Evolutionary conservation across 2,329 filamentous ascomycete genomes (phyloP).

Genomic region (Colletotrichum navitas): DNA sequence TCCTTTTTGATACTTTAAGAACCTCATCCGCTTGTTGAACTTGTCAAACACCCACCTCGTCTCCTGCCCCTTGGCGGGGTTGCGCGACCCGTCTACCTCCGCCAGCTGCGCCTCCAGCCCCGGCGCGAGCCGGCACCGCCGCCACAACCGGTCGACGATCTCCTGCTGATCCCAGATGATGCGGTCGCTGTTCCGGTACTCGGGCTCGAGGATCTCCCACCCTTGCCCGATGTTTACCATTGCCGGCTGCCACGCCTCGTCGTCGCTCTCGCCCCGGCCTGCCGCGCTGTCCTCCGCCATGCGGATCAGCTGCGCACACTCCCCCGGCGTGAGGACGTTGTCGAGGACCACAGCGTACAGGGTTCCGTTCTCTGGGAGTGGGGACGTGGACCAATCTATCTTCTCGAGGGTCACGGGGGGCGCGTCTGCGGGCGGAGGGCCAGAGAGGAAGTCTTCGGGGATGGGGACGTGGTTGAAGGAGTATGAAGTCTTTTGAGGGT

Average conservation of each 20-base stretch:
- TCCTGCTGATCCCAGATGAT: slow-evolving; percentile 80
- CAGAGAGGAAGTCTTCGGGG: slow-evolving; percentile 60
- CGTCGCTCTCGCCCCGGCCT: slow-evolving; percentile 47
- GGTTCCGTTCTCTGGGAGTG: slow-evolving; percentile 64
- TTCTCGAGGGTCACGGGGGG: slow-evolving; percentile 55
- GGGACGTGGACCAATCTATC: slow-evolving; percentile 65
- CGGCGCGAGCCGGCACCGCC: slow-evolving; percentile 62
- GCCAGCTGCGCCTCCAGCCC: slow-evolving; percentile 58
- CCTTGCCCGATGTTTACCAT: slow-evolving; percentile 76
- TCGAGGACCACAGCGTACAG: slow-evolving; percentile 71
- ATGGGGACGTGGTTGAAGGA: slow-evolving; percentile 50
- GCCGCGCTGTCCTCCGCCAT: slow-evolving; percentile 67
- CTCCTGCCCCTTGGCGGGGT: slow-evolving; percentile 14
- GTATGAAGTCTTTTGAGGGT: slow-evolving; percentile 46
- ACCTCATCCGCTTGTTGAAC: slow-evolving; percentile 80
- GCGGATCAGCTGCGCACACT: slow-evolving; percentile 69
- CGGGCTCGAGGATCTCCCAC: slow-evolving; percentile 66
- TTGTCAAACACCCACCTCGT: slow-evolving; percentile 59
- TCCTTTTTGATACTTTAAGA: slow-evolving; percentile 77
- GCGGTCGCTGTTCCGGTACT: slow-evolving; percentile 77
- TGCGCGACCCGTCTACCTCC: slow-evolving; percentile 48
- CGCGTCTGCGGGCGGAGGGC: slow-evolving; percentile 51
- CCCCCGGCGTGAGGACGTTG: slow-evolving; percentile 64
- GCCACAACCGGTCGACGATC: slow-evolving; percentile 73
- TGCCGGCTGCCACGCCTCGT: slow-evolving; percentile 72